phyloP scores from a whole-genome alignment of 768 basidiomycete genomes.

The Rickenella mellea region DNA sequence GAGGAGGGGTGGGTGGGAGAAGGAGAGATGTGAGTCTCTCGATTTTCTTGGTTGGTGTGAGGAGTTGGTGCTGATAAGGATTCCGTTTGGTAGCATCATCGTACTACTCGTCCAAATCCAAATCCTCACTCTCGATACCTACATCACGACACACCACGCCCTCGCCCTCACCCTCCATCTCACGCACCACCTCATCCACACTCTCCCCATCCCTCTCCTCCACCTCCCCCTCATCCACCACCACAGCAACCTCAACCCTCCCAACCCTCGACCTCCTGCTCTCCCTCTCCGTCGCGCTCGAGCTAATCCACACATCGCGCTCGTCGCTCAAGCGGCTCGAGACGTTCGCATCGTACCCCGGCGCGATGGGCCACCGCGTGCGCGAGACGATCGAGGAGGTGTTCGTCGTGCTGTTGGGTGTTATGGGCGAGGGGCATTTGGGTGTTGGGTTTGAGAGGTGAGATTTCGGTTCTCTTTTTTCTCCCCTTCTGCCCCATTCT shows the following conservation, averaged over 20 bases:
- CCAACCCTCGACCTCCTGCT: constrained; percentile 77
- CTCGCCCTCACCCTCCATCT: background rate
- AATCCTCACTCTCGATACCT: background rate
- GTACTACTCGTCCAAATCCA: constrained; percentile 12
- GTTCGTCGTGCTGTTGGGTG: constrained; percentile 76
- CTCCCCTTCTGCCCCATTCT: background rate
- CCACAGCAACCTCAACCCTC: constrained; percentile 14
- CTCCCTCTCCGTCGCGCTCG: constrained; percentile 83
- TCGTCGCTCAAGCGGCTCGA: constrained; percentile 89
- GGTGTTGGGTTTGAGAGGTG: constrained; percentile 69
- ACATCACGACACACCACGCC: background rate
- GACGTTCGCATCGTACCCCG: constrained; percentile 82
- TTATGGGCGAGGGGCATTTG: constrained; percentile 72
- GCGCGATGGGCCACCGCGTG: constrained; percentile 78
- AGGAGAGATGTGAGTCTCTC: constrained; percentile 11
- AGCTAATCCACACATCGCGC: constrained; percentile 88
- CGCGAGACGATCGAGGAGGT: constrained; percentile 90
- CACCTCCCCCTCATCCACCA: constrained; percentile 13
- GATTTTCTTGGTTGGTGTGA: too few species aligned
- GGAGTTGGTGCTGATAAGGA: too few species aligned
- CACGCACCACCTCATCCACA: background rate
- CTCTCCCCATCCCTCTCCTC: constrained; percentile 15
- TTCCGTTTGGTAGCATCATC: background rate
- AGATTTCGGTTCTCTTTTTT: constrained; percentile 19
- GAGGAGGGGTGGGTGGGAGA: constrained; percentile 9